A percentile compares a stretch with the other conserved stretches of the same genome.
Conservation (phyloP, 108 stramenopile species). For the Pseudonitzschia multistriata region DNA sequence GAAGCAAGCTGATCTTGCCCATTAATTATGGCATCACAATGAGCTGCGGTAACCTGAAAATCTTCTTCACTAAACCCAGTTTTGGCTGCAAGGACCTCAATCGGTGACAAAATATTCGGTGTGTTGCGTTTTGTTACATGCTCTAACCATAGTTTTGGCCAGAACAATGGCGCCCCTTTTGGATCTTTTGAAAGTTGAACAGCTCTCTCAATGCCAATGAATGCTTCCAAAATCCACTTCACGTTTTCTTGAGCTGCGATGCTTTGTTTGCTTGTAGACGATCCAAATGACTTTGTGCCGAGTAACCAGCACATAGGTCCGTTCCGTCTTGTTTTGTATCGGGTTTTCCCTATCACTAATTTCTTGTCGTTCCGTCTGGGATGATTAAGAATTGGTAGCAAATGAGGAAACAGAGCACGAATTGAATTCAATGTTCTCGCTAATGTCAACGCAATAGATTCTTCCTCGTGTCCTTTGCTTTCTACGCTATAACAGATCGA, state of each 20-base stretch:
- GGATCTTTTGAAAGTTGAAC: slow-evolving; percentile 12
- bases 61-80: background rate
- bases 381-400: slow-evolving; percentile 31
- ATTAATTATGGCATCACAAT: background rate
- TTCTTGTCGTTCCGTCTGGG: slow-evolving; percentile 18
- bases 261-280: background rate
- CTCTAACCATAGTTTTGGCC: slow-evolving; percentile 19
- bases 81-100: slow-evolving; percentile 11
- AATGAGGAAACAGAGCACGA: slow-evolving; percentile 26
- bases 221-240: slow-evolving; percentile 13
- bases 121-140: slow-evolving; percentile 1
- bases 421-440: slow-evolving; percentile 37
- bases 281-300: slow-evolving; percentile 25
- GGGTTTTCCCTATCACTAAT: background rate
- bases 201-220: slow-evolving; percentile 7
- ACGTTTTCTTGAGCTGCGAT: slow-evolving; percentile 11
- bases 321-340: slow-evolving; percentile 16
- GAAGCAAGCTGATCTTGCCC: background rate
- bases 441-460: slow-evolving; percentile 14
- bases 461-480: background rate
- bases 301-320: slow-evolving; percentile 26
- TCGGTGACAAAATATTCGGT: slow-evolving; percentile 17
- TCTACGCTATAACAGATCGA: slow-evolving; percentile 3
- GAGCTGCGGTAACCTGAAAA: background rate
- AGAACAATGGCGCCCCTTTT: slow-evolving; percentile 18